Conservation (phyloP, 164 flowering plant genomes). For the Vitis cinerea region DNA sequence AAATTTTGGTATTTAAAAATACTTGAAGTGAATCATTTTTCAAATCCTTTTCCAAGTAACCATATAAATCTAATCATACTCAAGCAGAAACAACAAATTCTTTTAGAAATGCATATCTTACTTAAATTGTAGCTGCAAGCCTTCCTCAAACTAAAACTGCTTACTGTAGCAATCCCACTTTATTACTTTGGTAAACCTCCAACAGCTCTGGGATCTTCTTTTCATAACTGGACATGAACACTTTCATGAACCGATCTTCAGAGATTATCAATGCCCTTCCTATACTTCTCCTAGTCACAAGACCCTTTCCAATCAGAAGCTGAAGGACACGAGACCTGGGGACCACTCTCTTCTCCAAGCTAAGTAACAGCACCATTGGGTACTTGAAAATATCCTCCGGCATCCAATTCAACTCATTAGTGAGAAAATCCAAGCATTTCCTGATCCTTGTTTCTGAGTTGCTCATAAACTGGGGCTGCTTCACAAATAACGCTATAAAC, state of each 20-base stretch:
- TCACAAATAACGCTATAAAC: background rate
- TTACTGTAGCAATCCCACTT: background rate
- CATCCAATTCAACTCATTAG: constrained; percentile 2
- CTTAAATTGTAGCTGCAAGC: too few relatives aligned
- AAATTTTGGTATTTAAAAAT: too few relatives aligned
- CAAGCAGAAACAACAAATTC: too few relatives aligned
- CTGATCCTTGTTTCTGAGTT: background rate
- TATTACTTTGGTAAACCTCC: background rate
- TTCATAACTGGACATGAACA: background rate
- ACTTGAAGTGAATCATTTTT: too few relatives aligned
- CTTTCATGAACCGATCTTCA: background rate
- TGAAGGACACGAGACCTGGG: constrained; percentile 1
- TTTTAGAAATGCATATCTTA: too few relatives aligned
- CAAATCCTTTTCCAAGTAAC: too few relatives aligned
- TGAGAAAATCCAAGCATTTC: constrained; percentile 1
- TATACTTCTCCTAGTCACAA: background rate
- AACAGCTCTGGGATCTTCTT: background rate
- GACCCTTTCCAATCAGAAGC: background rate
- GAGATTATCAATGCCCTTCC: background rate
- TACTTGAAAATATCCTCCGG: background rate
- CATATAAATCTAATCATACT: too few relatives aligned
- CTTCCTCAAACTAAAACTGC: too few relatives aligned
- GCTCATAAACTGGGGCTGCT: constrained; percentile 8
- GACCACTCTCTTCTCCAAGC: constrained; percentile 4
- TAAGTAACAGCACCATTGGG: background rate